Evolutionary conservation across 2,329 filamentous ascomycete species (phyloP).

Genomic region (Botrytis galanthina): DNA sequence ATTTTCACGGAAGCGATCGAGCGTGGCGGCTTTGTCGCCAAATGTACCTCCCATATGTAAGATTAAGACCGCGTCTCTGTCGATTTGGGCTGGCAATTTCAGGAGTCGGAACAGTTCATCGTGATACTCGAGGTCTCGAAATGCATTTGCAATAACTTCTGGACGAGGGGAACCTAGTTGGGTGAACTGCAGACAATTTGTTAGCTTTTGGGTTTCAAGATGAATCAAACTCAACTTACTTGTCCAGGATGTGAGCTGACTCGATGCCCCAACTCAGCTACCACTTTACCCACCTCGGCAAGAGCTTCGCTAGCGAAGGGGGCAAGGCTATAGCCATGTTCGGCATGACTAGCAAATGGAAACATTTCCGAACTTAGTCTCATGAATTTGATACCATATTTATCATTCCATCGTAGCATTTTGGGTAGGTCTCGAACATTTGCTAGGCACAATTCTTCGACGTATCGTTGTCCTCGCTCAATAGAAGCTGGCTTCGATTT

Average conservation of each 20-base stretch:
- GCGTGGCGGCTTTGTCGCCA: slow-evolving; percentile 62
- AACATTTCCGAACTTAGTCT: slow-evolving; percentile 95
- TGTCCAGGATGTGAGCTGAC: slow-evolving; percentile 89
- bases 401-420: slow-evolving; percentile 89
- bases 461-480: slow-evolving; percentile 66
- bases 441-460: slow-evolving; percentile 73
- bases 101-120: slow-evolving; percentile 79
- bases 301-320: slow-evolving; percentile 79
- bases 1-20: slow-evolving; percentile 55
- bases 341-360: slow-evolving; percentile 85
- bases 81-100: slow-evolving; percentile 70
- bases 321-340: slow-evolving; percentile 80
- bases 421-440: slow-evolving; percentile 83
- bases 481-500: slow-evolving; percentile 65
- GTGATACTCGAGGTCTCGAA: slow-evolving; percentile 85
- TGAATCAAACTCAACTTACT: background rate
- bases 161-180: slow-evolving; percentile 81
- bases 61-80: slow-evolving; percentile 91
- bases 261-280: slow-evolving; percentile 76
- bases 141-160: slow-evolving; percentile 71
- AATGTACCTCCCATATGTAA: slow-evolving; percentile 90
- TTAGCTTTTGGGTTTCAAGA: background rate
- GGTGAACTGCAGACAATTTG: slow-evolving; percentile 57
- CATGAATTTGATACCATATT: slow-evolving; percentile 89
- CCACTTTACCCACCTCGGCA: slow-evolving; percentile 72